Base-by-base conservation (phyloP, 371 early-diverging fungal genomes). In the Mucor velutinosus region DNA sequence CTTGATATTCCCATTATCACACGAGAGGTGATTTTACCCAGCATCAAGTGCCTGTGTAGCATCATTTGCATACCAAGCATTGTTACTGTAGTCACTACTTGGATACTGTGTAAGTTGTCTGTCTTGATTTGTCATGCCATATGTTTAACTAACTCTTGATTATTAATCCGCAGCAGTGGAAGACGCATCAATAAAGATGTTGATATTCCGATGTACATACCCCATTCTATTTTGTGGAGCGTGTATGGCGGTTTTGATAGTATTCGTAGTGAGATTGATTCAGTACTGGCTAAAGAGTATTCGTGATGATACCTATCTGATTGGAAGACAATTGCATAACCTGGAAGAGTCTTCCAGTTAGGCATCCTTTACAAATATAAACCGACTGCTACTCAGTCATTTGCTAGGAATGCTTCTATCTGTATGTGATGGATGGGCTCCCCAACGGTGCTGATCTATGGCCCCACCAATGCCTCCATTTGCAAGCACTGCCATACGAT, bases 311-410 rank as follows among this genome's bases (percentile, higher is more conserved):
- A 79, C 79, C 51, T 90, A 90, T 59, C 65, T 89, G 47, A 76
- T 87, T 29, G 91, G 91, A 8, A 76, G 71, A 30, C 84, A 74
- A 49, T 74, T 90, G 57, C 89, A 88, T 64, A 90, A 90, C 56
- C 56, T 90, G 39, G 68, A 65, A 12, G 64, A 49, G 23, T 37
- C 37, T 37, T 1, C 37, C 10, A 30, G 30, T 33, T 37, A 37
- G 37, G 11, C 37, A 37, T 37, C 10, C 1, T 35, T 35, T 11
- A 37, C 8, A 14, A 37, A 37, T 4, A 14, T 37, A 14, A 8
- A 37, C n/a, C n/a, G 37, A 14, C 37, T 37, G 12, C 37, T 37
- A 8, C 3, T 17, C 15, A 30, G 6, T 4, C 30, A 30, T 30
- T 2, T 30, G 30, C 4, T 6, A 30, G 30, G 6, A 30, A 30